Base-by-base conservation (phyloP, 75 land plant genomes). In the Cupressus sempervirens region DNA sequence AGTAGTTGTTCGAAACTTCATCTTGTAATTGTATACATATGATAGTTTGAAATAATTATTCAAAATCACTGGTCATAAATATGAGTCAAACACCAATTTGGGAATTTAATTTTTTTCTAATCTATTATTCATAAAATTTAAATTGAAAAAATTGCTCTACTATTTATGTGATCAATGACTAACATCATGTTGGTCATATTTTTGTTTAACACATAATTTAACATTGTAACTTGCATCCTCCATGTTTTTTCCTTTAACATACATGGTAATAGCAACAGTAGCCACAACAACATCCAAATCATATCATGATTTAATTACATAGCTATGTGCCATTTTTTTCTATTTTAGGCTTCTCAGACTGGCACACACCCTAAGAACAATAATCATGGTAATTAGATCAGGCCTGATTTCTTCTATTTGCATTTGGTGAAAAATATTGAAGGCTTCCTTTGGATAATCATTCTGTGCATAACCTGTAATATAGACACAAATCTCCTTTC, bases 271-370 rank as follows among this genome's bases (percentile, higher is more conserved):
- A 68, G 29, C 32, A 68, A 29, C 72, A 68, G 29, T 68, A 26
- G 9, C 30, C 75, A 41, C 84, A 91, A 56, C 29, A 89, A 30
- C 16, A 83, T 67, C 12, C 87, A 81, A 75, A 74, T 58, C 2
- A 77, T 85, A 52, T 92, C 48, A 65, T n/a, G 56, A 83, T 13
- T 89, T 90, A 26, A 90, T 56, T 10, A 87, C 79, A 82, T 30
- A 88, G 81, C 84, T 84, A 84, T 92, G 95, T 41, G 91, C 84
- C 85, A 91, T 91, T 85, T 86, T 91, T 1, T 91, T 90, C 88
- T 89, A 87, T 40, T 80, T 76, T 16, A 76, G 70, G 90, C 84
- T 70, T 88, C n/a, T 83, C 52, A 92, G 36, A 88, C 88, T 86
- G n/a, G 87, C 91, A 80, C 91, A 93, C 50, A 90, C 96, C 32